Evolutionary conservation across 2,329 filamentous ascomycete species (phyloP).

Genomic region (Xylaria sp.): DNA sequence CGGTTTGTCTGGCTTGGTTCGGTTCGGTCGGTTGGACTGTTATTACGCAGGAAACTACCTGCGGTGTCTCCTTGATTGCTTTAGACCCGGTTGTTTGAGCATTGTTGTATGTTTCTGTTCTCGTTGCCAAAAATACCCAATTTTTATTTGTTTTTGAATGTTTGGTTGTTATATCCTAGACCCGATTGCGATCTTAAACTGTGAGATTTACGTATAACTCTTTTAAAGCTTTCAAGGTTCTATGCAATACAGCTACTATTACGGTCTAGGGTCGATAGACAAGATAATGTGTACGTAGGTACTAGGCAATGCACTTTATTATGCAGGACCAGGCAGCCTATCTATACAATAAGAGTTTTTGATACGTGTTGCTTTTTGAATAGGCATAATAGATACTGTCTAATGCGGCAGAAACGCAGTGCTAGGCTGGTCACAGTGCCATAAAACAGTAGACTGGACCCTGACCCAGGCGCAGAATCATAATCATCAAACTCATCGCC

Average conservation of each 20-base stretch:
- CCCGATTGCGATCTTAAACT: not conserved
- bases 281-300: no score
- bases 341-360: no score
- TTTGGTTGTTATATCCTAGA: not conserved
- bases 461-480: not conserved
- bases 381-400: not conserved
- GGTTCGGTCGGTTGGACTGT: conserved; percentile 1
- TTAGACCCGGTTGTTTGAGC: conserved; percentile 11
- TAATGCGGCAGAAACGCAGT: not conserved
- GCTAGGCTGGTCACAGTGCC: not conserved
- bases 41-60: conserved; percentile 20
- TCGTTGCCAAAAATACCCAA: conserved; percentile 23
- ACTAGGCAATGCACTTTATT: no score
- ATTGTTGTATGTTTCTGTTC: conserved; percentile 7
- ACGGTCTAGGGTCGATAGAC: no score
- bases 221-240: no score
- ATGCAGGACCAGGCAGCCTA: no score
- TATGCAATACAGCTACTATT: no score
- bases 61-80: conserved; percentile 16
- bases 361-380: not conserved
- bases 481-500: not conserved
- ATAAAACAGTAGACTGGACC: not conserved
- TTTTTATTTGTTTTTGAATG: conserved; percentile 8
- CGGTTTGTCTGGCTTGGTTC: conserved; percentile 3
- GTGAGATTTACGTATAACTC: not conserved